Evolutionary conservation across 2,329 filamentous ascomycete species (phyloP).

Genomic region (Mycosphaerelloides madeirae): DNA sequence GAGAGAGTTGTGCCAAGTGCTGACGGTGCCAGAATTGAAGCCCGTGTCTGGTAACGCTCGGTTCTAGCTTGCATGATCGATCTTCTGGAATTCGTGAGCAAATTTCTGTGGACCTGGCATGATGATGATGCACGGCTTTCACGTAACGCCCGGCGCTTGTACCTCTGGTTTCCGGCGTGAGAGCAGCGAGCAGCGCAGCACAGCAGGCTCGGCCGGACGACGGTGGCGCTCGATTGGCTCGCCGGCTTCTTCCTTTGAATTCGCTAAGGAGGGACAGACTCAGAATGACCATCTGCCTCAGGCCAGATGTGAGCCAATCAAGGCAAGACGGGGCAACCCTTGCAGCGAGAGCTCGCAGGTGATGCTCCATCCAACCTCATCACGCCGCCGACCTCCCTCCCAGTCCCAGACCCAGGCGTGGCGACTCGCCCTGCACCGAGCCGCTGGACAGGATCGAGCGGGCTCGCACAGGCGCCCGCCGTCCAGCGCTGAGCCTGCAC

Average conservation of each 20-base stretch:
- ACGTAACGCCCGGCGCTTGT: conserved; percentile 11
- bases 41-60: neutral
- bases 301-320: conserved; percentile 11
- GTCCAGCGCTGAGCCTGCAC: neutral
- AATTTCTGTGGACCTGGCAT: conserved; percentile 5
- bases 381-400: conserved; percentile 1
- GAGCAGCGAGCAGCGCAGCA: neutral
- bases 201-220: conserved; percentile 3
- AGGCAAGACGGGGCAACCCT: neutral
- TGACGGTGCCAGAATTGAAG: neutral
- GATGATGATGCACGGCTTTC: conserved; percentile 2
- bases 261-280: neutral
- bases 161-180: neutral
- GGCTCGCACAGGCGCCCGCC: neutral
- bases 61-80: conserved; percentile 3
- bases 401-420: neutral
- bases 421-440: conserved; percentile 9
- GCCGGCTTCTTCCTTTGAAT: neutral
- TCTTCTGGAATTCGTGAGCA: conserved; percentile 11
- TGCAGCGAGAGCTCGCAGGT: conserved; percentile 1
- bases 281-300: conserved; percentile 9
- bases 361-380: neutral
- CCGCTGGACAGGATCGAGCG: conserved; percentile 7
- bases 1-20: conserved; percentile 4
- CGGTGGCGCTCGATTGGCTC: neutral